Evolutionary conservation across 2,329 filamentous ascomycete species (phyloP), one percentile per base, ranked within the genome.

Genomic region (Dendryphion nanum): DNA sequence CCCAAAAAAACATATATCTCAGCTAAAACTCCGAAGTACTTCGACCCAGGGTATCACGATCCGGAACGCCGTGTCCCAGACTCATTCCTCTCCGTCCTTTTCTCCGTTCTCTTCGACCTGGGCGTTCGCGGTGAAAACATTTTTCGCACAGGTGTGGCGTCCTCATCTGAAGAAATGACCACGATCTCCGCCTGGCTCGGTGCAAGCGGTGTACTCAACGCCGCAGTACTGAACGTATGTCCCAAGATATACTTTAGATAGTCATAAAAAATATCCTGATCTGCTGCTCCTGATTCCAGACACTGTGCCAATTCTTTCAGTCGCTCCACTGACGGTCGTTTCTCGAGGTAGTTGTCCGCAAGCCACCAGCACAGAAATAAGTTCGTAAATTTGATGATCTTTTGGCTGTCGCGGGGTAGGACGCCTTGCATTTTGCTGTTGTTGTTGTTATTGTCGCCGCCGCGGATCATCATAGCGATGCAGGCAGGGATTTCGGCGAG

Each of bases 291-390:
- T 4, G 44, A 23, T 10, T 43, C 29, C 2, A 61, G 35, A 24
- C 41, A 47, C 5, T 18, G n/a, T 18, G 23, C 30, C 2, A 63
- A 33, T 19, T 59, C 51, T 18, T 48, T 31, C 1, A 62, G 42
- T 2, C 47, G 38, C 38, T 10, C 18, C 5, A 30, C 19, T 0
- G 46, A 33, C 4, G 50, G 38, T 8, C 36, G 39, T 15, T 13
- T 20, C 5, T 35, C 21, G 14, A 51, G 41, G 24, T 47, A 57
- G 19, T 59, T 45, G n/a, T 45, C 46, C 18, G 48, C 54, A 5
- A 59, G 34, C 55, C 56, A 63, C 64, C 64, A 68, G 18, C 53
- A 65, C 6, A 64, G 30, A 30, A 64, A 68, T 0, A 68, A 37
- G 10, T 39, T 57, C 2, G 58, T 56, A 12, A 63, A 47, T 1